A percentile compares a stretch with the other conserved stretches of the same genome.
Conservation (phyloP, 345 rosid genomes). For the Noccaea caerulescens region DNA sequence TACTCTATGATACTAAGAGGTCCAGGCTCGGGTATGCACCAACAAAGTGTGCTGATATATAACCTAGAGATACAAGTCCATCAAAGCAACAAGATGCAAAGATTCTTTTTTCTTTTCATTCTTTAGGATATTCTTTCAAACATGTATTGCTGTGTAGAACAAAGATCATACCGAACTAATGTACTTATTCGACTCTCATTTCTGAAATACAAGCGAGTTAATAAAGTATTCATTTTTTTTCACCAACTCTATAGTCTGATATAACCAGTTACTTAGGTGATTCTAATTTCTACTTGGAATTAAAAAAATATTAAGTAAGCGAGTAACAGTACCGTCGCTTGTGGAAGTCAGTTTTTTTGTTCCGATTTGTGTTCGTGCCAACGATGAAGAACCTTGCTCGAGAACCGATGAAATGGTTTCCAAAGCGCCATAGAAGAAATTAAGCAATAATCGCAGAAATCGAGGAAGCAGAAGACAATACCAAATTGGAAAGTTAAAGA, state of each 20-base stretch:
- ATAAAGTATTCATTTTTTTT: slow-evolving; percentile 2
- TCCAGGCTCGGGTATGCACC: slow-evolving; percentile 86
- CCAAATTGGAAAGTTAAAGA: neutral
- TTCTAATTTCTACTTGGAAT: too few species aligned
- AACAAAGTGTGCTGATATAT: slow-evolving; percentile 68
- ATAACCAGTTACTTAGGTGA: too few species aligned
- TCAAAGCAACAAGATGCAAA: slow-evolving; percentile 27
- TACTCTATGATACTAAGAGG: slow-evolving; percentile 72
- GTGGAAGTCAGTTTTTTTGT: too few species aligned
- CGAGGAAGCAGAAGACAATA: neutral
- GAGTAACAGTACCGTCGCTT: too few species aligned
- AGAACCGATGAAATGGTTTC: too few species aligned
- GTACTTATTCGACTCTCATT: slow-evolving; percentile 28
- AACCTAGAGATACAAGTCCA: slow-evolving; percentile 10
- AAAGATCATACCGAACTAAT: slow-evolving; percentile 23
- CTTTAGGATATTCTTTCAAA: slow-evolving; percentile 28
- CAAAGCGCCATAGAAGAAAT: too few species aligned
- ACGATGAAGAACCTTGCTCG: too few species aligned
- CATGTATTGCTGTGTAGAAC: slow-evolving; percentile 18
- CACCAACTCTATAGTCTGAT: neutral
- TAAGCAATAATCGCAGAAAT: neutral
- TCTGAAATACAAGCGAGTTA: slow-evolving; percentile 15
- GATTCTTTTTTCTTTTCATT: slow-evolving; percentile 12
- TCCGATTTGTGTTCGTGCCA: too few species aligned
- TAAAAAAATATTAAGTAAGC: too few species aligned